These are phyloP conservation scores for Calonectria ilicicola DNA, from an alignment of 2,329 filamentous ascomycete genomes.

Conservation along the genomic window DNA sequence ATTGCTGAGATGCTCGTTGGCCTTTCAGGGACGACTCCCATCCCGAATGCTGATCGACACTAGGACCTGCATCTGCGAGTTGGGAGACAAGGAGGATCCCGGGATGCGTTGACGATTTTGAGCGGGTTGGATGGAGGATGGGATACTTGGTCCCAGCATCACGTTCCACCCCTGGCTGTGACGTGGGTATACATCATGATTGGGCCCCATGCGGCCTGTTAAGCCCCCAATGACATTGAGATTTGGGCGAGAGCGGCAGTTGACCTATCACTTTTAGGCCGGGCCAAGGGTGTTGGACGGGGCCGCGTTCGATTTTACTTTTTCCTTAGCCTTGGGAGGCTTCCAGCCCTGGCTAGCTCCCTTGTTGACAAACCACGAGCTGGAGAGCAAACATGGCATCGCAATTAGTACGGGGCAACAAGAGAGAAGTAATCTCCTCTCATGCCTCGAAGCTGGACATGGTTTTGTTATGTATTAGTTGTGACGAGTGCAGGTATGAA, in stretches of 20 bases:
- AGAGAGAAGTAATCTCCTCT: conserved; percentile 23
- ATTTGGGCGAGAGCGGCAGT: background rate
- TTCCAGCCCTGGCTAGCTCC: background rate
- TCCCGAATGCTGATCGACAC: conserved; percentile 36
- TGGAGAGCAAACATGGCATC: conserved; percentile 29
- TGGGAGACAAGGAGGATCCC: conserved; percentile 14
- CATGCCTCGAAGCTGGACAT: background rate
- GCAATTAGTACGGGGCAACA: conserved; percentile 19
- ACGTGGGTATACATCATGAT: conserved; percentile 14
- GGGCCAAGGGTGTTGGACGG: background rate
- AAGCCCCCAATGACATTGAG: background rate
- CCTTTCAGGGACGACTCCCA: conserved; percentile 11
- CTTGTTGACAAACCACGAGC: background rate
- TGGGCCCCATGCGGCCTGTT: background rate
- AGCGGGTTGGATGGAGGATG: background rate
- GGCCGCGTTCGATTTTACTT: conserved; percentile 6
- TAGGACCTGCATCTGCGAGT: conserved; percentile 1
- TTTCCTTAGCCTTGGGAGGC: conserved; percentile 10
- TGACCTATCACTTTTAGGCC: background rate
- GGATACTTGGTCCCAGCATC: conserved; percentile 10
- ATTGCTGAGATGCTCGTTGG: conserved; percentile 10
- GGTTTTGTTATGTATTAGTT: background rate
- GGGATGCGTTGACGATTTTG: conserved; percentile 24
- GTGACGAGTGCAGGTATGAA: conserved; percentile 2
- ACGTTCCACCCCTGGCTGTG: conserved; percentile 11